Conservation (phyloP, 2,329 filamentous ascomycete species). For the Stagonosporopsis rhizophila region DNA sequence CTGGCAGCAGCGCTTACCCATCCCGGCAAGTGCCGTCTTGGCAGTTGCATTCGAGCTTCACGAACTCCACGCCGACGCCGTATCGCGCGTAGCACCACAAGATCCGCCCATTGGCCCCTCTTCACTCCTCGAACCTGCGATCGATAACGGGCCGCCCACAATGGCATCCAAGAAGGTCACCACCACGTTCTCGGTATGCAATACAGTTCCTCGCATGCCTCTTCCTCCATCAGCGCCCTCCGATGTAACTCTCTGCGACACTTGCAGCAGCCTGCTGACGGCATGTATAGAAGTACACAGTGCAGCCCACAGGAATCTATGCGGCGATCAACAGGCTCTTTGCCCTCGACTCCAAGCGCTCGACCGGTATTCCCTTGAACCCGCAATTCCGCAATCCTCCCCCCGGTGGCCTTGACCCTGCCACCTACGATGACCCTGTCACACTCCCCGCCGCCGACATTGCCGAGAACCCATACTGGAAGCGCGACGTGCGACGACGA, state of each 20-base stretch:
- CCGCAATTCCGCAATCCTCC: conserved; percentile 88
- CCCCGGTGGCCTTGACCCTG: conserved; percentile 74
- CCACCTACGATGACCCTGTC: conserved; percentile 79
- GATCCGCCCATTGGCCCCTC: conserved; percentile 34
- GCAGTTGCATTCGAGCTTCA: conserved; percentile 27
- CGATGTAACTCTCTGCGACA: background rate
- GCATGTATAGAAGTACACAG: conserved; percentile 82
- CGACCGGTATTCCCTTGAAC: conserved; percentile 91
- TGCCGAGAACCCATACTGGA: conserved; percentile 95
- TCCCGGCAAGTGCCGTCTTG: conserved; percentile 33
- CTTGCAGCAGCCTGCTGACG: conserved; percentile 2
- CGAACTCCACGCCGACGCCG: conserved; percentile 31
- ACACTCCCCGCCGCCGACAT: conserved; percentile 85
- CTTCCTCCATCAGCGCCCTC: conserved; percentile 17
- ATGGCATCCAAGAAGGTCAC: conserved; percentile 45
- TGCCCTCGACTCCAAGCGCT: conserved; percentile 85
- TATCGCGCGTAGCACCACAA: conserved; percentile 26
- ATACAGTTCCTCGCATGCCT: conserved; percentile 8
- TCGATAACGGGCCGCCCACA: conserved; percentile 24
- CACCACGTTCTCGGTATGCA: conserved; percentile 41
- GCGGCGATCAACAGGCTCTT: conserved; percentile 79
- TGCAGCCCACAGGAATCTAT: conserved; percentile 90
- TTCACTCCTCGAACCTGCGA: conserved; percentile 23
- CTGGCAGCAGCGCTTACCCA: conserved; percentile 17
- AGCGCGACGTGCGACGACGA: conserved; percentile 82